Conservation (phyloP, 345 rosid species). For the Odontarrhena argentea region DNA sequence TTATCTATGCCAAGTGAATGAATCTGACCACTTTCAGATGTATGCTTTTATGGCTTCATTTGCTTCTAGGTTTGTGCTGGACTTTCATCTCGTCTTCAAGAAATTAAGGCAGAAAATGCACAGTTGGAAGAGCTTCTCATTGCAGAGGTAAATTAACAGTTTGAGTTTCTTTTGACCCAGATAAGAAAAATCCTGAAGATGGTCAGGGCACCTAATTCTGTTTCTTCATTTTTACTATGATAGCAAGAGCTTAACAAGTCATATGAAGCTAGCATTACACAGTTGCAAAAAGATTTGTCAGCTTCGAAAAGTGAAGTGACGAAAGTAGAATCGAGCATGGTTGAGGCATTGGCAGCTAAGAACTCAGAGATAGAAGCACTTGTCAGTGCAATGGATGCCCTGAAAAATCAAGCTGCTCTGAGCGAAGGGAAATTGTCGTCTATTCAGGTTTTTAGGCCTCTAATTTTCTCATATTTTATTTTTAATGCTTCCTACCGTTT, state of each 20-base stretch:
- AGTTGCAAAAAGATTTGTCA: slow-evolving; percentile 83
- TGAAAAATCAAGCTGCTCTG: slow-evolving; percentile 82
- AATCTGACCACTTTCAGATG: slow-evolving; percentile 3
- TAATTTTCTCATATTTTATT: slow-evolving; percentile 11
- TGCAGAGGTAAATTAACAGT: slow-evolving; percentile 68
- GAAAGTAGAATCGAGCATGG: slow-evolving; percentile 79
- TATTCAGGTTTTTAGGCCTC: slow-evolving; percentile 65
- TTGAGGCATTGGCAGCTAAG: slow-evolving; percentile 87
- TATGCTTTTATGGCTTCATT: slow-evolving; percentile 23
- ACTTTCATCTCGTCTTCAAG: slow-evolving; percentile 95
- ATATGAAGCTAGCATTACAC: slow-evolving; percentile 77
- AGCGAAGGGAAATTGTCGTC: slow-evolving; percentile 92
- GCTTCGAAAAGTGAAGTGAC: slow-evolving; percentile 72
- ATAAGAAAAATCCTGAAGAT: slow-evolving; percentile 18
- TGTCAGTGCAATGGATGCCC: slow-evolving; percentile 67
- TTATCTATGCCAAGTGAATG: slow-evolving; percentile 12
- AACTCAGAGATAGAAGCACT: slow-evolving; percentile 91
- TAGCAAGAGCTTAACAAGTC: slow-evolving; percentile 97
- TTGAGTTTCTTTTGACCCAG: slow-evolving; percentile 19
- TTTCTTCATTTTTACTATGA: slow-evolving; percentile 38
- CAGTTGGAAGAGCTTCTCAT: slow-evolving; percentile 98
- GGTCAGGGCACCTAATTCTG: slow-evolving; percentile 28
- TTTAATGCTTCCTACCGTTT: slow-evolving; percentile 1
- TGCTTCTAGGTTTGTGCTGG: slow-evolving; percentile 83
- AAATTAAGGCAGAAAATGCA: slow-evolving; percentile 92